phyloP scores from a whole-genome alignment of 2,329 filamentous ascomycete genomes.

The Ceratocystiopsis minuta region DNA sequence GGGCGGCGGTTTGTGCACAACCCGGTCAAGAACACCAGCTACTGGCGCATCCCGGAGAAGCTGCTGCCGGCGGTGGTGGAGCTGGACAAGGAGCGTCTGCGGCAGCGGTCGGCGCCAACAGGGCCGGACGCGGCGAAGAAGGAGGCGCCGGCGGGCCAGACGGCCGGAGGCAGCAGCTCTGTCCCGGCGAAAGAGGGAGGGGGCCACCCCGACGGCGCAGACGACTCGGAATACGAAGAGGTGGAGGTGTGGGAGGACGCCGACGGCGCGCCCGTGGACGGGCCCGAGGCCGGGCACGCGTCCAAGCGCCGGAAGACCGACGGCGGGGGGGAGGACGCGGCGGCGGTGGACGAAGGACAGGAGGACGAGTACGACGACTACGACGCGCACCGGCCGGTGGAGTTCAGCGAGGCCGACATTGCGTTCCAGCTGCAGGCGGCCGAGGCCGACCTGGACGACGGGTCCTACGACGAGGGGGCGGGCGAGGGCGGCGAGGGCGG shows the following conservation, averaged over 20 bases:
- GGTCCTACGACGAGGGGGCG: constrained; percentile 68
- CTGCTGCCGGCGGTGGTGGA: constrained; percentile 61
- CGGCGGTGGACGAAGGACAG: constrained; percentile 19
- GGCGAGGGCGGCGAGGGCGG: constrained; percentile 59
- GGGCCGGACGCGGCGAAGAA: neutral
- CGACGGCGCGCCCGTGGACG: constrained; percentile 28
- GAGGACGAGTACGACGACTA: constrained; percentile 24
- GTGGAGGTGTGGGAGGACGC: constrained; percentile 50
- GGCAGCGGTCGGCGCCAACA: too few species aligned
- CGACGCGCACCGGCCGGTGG: constrained; percentile 35
- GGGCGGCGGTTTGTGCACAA: constrained; percentile 86
- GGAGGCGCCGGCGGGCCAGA: neutral
- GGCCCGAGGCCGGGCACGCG: constrained; percentile 23
- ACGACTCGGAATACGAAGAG: constrained; percentile 62
- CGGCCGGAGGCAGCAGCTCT: too few species aligned
- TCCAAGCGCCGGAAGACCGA: constrained; percentile 43
- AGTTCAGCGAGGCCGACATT: constrained; percentile 90
- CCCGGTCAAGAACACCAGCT: constrained; percentile 66
- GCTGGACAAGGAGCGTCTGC: constrained; percentile 39
- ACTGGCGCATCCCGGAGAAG: constrained; percentile 86
- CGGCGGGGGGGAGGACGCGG: constrained; percentile 32
- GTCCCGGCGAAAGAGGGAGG: constrained; percentile 12
- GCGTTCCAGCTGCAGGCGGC: constrained; percentile 74
- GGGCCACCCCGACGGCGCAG: constrained; percentile 21
- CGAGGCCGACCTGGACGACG: constrained; percentile 47